Evolutionary conservation across 192 early-diverging fungal genomes (phyloP).

Genomic region (Backusella mclennaniae): DNA sequence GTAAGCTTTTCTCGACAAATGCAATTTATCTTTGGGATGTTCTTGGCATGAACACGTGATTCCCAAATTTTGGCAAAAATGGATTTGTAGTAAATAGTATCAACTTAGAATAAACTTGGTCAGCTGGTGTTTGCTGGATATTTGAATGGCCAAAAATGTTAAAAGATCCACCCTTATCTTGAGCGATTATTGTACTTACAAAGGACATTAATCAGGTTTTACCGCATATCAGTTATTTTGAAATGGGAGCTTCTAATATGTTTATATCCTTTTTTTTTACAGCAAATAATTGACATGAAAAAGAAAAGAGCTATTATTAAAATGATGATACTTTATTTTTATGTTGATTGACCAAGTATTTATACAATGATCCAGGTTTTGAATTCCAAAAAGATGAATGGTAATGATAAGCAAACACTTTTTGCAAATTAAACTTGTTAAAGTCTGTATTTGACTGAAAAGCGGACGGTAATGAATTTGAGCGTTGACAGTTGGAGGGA

Average conservation of each 20-base stretch:
- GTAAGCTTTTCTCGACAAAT: not conserved
- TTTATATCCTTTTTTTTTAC: too few species aligned
- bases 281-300: not conserved
- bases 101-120: too few species aligned
- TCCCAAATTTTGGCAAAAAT: not conserved
- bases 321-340: not conserved
- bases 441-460: not conserved
- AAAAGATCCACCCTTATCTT: too few species aligned
- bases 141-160: too few species aligned
- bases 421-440: not conserved
- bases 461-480: conserved; percentile 25
- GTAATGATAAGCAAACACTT: conserved; percentile 27
- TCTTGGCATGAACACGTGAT: not conserved
- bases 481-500: conserved; percentile 20
- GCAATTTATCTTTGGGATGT: not conserved
- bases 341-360: conserved; percentile 12
- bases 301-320: not conserved
- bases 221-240: not conserved
- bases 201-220: too few species aligned
- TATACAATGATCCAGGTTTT: conserved; percentile 2
- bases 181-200: too few species aligned
- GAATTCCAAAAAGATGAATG: conserved; percentile 14
- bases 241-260: too few species aligned
- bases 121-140: too few species aligned
- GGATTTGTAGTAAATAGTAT: too few species aligned